Evolutionary conservation across 2,329 filamentous ascomycete species (phyloP).

Genomic region (Curvularia eragrostidis): DNA sequence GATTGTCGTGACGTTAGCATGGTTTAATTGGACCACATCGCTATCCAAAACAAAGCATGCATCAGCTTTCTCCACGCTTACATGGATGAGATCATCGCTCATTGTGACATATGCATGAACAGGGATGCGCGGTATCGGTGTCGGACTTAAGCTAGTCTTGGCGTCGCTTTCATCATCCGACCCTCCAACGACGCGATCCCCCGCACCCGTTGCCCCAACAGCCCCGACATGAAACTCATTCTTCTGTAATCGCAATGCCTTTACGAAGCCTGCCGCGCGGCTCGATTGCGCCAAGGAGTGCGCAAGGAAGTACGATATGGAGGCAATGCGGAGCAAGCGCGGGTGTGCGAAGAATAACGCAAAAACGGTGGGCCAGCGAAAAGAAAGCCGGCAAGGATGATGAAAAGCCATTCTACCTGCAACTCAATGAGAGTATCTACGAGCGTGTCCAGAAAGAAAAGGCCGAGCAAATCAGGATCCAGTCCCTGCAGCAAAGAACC

Average conservation of each 20-base stretch:
- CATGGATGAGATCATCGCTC: conserved; percentile 1
- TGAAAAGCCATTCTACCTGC: conserved; percentile 63
- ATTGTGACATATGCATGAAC: conserved; percentile 4
- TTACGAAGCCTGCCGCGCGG: conserved; percentile 35
- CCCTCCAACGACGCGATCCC: conserved; percentile 13
- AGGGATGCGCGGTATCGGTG: conserved; percentile 6
- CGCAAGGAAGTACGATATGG: conserved; percentile 11
- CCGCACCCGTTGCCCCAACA: conserved; percentile 16
- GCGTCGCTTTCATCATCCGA: conserved; percentile 14
- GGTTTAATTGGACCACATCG: background rate
- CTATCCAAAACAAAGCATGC: conserved; percentile 8
- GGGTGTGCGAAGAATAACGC: conserved; percentile 25
- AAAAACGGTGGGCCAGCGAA: conserved; percentile 46
- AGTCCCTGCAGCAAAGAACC: conserved; percentile 33
- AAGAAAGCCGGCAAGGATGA: conserved; percentile 31
- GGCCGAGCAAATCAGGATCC: conserved; percentile 58
- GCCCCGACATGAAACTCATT: conserved; percentile 25
- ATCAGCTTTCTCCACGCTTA: conserved; percentile 6
- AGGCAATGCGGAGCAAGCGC: conserved; percentile 15
- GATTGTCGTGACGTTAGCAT: background rate
- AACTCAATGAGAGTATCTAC: conserved; percentile 67
- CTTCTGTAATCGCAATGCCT: conserved; percentile 38
- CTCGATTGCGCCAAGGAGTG: conserved; percentile 29
- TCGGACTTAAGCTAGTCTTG: conserved; percentile 15
- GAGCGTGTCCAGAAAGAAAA: conserved; percentile 65